Evolutionary conservation across 352 stramenopile genomes (phyloP).

Genomic region (Pythium oligandrum): DNA sequence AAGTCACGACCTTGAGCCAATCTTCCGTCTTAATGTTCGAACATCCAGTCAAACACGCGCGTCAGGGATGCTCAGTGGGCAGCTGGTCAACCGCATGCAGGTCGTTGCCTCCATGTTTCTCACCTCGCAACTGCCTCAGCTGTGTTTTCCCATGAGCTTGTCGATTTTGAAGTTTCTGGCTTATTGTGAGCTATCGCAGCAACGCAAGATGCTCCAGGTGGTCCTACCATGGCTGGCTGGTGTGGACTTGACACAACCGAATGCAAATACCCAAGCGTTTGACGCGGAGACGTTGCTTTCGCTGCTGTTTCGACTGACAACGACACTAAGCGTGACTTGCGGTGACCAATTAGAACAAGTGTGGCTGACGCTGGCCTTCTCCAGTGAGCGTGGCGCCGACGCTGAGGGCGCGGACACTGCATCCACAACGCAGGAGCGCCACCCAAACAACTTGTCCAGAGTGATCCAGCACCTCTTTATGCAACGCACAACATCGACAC

Average conservation of each 20-base stretch:
- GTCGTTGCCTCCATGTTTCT: slow-evolving; percentile 26
- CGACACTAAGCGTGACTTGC: slow-evolving; percentile 29
- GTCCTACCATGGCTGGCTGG: slow-evolving; percentile 56
- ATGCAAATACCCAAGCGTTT: slow-evolving; percentile 3
- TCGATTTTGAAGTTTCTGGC: slow-evolving; percentile 37
- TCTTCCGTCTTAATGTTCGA: slow-evolving; percentile 11
- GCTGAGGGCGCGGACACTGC: neutral
- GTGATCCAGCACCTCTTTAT: slow-evolving; percentile 47
- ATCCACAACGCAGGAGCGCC: neutral
- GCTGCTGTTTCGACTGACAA: slow-evolving; percentile 52
- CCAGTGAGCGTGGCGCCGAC: slow-evolving; percentile 9
- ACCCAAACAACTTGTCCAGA: slow-evolving; percentile 15
- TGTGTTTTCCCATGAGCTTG: slow-evolving; percentile 32
- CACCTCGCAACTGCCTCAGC: slow-evolving; percentile 21
- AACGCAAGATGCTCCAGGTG: slow-evolving; percentile 48
- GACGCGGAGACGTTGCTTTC: slow-evolving; percentile 26
- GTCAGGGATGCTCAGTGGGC: slow-evolving; percentile 11
- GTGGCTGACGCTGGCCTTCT: slow-evolving; percentile 58
- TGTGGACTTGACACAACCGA: slow-evolving; percentile 14
- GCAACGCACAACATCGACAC: slow-evolving; percentile 26
- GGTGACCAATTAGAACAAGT: slow-evolving; percentile 53
- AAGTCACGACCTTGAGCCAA: slow-evolving; percentile 1
- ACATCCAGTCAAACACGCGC: slow-evolving; percentile 16
- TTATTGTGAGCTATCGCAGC: slow-evolving; percentile 25
- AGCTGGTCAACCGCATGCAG: slow-evolving; percentile 29